phyloP scores from a whole-genome alignment of 148 eudicot species.

The Silene conica region DNA sequence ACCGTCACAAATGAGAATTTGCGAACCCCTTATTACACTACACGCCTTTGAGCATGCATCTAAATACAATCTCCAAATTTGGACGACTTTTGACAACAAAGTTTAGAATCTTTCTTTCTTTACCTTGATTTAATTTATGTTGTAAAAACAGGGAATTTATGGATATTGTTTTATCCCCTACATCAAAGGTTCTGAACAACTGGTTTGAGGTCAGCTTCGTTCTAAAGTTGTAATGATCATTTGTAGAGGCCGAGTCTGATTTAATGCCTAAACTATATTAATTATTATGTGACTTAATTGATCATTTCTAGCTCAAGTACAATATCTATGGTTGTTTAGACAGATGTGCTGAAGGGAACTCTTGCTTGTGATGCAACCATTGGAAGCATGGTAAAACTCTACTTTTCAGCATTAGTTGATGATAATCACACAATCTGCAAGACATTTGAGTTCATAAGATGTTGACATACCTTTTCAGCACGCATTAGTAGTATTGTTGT shows the following conservation, averaged over 20 bases:
- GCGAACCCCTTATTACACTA: too few relatives aligned
- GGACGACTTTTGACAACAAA: too few relatives aligned
- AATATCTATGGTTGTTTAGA: neutral
- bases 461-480: neutral
- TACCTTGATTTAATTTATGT: too few relatives aligned
- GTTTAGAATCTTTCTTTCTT: too few relatives aligned
- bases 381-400: constrained; percentile 2
- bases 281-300: neutral
- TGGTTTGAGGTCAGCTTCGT: constrained; percentile 13
- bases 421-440: too few relatives aligned
- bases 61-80: too few relatives aligned
- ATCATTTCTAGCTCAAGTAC: too few relatives aligned
- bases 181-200: constrained; percentile 14
- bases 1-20: too few relatives aligned
- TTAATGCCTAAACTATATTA: too few relatives aligned
- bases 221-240: neutral
- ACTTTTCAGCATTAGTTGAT: neutral
- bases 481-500: neutral
- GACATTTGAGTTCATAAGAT: neutral
- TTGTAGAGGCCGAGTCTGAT: too few relatives aligned
- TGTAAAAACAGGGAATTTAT: constrained; percentile 4
- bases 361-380: constrained; percentile 12
- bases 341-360: constrained; percentile 11
- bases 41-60: too few relatives aligned
- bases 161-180: constrained; percentile 8